These are phyloP conservation scores for Rhizopus delemar DNA, from an alignment of 371 early-diverging fungal genomes.

Conservation along the genomic window DNA sequence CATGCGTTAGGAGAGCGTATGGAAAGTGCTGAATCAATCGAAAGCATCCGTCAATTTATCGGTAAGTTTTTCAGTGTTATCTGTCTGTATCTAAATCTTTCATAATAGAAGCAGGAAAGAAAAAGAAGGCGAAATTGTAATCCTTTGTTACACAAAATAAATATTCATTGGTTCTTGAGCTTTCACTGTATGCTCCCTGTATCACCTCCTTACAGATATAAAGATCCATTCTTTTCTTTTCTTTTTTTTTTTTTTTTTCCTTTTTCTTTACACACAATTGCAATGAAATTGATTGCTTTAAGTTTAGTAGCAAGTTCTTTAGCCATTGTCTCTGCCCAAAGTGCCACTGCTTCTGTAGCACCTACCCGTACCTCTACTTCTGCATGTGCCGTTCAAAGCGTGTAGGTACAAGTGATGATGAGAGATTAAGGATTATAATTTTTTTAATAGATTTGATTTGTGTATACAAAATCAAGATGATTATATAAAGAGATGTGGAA, in stretches of 20 bases:
- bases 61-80: constrained; percentile 23
- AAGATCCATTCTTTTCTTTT: constrained; percentile 8
- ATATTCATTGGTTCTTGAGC: constrained; percentile 7
- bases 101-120: constrained; percentile 19
- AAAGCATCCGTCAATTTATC: constrained; percentile 42
- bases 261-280: constrained; percentile 4
- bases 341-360: constrained; percentile 3
- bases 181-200: neutral
- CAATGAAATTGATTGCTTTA: constrained; percentile 19
- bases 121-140: constrained; percentile 27
- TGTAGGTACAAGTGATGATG: constrained; percentile 15
- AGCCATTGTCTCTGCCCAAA: constrained; percentile 22
- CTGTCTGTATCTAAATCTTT: constrained; percentile 2
- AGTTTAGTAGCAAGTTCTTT: constrained; percentile 14
- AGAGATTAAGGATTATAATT: neutral
- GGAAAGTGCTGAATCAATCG: constrained; percentile 41
- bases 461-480: constrained; percentile 31
- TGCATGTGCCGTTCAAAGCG: constrained; percentile 26
- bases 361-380: constrained; percentile 9
- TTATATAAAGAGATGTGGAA: constrained; percentile 28
- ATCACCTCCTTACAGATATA: constrained; percentile 2
- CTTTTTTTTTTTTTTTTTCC: constrained; percentile 16
- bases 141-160: neutral
- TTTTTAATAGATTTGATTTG: constrained; percentile 22
- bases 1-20: constrained; percentile 39